A percentile compares a stretch with the other conserved stretches of the same genome.
Conservation (phyloP, 169 alveolate species). For the Theileria parva region DNA sequence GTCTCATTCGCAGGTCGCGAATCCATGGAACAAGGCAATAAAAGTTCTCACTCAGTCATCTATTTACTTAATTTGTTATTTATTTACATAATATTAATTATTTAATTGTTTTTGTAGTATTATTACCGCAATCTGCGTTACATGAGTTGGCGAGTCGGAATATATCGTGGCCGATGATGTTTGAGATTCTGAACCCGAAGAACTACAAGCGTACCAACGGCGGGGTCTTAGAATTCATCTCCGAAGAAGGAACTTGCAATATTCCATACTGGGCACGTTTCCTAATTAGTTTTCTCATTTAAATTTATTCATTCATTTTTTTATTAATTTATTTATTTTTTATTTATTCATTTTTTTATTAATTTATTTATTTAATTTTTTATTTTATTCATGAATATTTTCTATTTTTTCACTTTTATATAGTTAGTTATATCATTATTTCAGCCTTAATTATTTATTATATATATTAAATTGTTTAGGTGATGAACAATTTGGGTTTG, state of each 20-base stretch:
- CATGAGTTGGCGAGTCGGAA: slow-evolving; percentile 83
- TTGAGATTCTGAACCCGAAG: slow-evolving; percentile 77
- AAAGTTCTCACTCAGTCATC: slow-evolving; percentile 33
- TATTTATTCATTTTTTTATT: too few relatives aligned
- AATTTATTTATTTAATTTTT: background rate
- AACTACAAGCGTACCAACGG: slow-evolving; percentile 83
- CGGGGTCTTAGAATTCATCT: slow-evolving; percentile 92
- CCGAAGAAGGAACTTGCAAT: slow-evolving; percentile 92
- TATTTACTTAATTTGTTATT: too few relatives aligned
- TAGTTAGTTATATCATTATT: background rate
- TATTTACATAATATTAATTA: too few relatives aligned
- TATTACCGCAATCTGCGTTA: slow-evolving; percentile 82
- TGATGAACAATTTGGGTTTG: slow-evolving; percentile 88
- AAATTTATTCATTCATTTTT: background rate
- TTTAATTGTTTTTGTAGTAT: slow-evolving; percentile 30
- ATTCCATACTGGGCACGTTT: slow-evolving; percentile 89
- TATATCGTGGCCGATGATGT: slow-evolving; percentile 86
- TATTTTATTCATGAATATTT: background rate
- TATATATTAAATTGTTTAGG: slow-evolving; percentile 69
- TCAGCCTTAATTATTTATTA: background rate
- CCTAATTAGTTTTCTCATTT: too few relatives aligned
- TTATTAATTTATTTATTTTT: too few relatives aligned
- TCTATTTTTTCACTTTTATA: background rate
- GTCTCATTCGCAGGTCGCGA: slow-evolving; percentile 84
- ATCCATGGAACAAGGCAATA: slow-evolving; percentile 82